These are phyloP conservation scores for Blastomyces gilchristii DNA, from an alignment of 2,329 filamentous ascomycete genomes.

Conservation along the genomic window DNA sequence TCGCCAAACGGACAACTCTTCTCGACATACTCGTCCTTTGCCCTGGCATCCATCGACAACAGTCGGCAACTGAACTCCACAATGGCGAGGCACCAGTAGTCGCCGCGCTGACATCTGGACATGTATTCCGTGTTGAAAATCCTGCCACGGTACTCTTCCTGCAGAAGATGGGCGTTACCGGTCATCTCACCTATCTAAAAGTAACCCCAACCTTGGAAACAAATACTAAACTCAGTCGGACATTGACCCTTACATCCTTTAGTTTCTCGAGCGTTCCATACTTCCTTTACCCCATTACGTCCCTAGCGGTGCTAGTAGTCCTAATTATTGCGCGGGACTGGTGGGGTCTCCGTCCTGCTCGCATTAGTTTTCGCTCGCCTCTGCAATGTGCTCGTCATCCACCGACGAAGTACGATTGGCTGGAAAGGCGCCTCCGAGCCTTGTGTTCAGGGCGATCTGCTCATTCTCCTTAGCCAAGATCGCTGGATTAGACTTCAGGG, in stretches of 20 bases:
- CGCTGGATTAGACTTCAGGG: conserved; percentile 46
- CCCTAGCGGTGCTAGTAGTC: neutral
- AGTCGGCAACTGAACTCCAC: conserved; percentile 44
- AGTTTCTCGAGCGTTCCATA: neutral
- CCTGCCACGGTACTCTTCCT: conserved; percentile 45
- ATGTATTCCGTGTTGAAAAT: conserved; percentile 36
- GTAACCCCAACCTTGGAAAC: conserved; percentile 14
- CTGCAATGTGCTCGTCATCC: neutral
- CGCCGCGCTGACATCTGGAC: conserved; percentile 36
- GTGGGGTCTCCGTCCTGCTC: neutral
- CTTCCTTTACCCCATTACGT: neutral
- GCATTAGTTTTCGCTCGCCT: neutral
- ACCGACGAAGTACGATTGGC: neutral
- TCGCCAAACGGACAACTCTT: conserved; percentile 47
- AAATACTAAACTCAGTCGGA: neutral
- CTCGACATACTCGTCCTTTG: conserved; percentile 49
- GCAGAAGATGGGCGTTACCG: conserved; percentile 47
- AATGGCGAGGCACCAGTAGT: conserved; percentile 34
- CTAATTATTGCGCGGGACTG: neutral
- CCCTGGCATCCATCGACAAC: conserved; percentile 52
- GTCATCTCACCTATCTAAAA: conserved; percentile 47
- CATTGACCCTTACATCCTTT: neutral
- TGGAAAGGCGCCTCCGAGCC: conserved; percentile 22
- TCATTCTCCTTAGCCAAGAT: conserved; percentile 44
- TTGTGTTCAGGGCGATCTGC: conserved; percentile 37